A percentile compares a stretch with the other conserved stretches of the same genome.
These are phyloP conservation scores for Aspergillus japonicus DNA, from an alignment of 2,329 filamentous ascomycete genomes.

Conservation along the genomic window DNA sequence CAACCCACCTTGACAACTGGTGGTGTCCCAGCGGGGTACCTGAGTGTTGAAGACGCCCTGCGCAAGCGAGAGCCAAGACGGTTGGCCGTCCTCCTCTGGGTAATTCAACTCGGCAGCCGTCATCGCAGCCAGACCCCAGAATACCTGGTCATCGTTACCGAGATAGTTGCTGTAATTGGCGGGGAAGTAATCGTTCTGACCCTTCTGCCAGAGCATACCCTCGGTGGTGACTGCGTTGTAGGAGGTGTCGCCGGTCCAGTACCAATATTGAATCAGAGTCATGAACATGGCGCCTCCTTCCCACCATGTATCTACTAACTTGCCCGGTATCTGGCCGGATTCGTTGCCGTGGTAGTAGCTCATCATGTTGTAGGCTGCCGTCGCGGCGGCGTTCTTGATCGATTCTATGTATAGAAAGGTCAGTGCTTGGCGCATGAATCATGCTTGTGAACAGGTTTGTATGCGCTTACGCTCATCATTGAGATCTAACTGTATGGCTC, in stretches of 20 bases:
- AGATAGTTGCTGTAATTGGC: conserved; percentile 49
- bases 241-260: conserved; percentile 69
- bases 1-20: conserved; percentile 69
- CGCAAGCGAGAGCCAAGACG: conserved; percentile 73
- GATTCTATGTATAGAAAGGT: conserved; percentile 24
- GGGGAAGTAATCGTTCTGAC: conserved; percentile 76
- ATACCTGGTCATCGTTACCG: conserved; percentile 63
- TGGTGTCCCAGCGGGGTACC: conserved; percentile 66
- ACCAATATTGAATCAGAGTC: conserved; percentile 79
- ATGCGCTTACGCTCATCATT: conserved; percentile 21
- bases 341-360: conserved; percentile 38
- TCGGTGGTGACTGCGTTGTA: conserved; percentile 69
- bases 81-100: conserved; percentile 64
- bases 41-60: conserved; percentile 82
- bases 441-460: background rate
- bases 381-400: conserved; percentile 36
- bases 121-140: conserved; percentile 83
- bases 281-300: conserved; percentile 71
- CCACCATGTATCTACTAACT: conserved; percentile 53
- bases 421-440: background rate
- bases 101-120: conserved; percentile 74
- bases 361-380: conserved; percentile 42
- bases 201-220: conserved; percentile 72
- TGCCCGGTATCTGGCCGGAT: conserved; percentile 40
- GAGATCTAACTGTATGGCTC: conserved; percentile 20